Percentiles rank a stretch among this genome's conserved stretches.
Conservation (phyloP, 164 flowering plant genomes). For the Kalanchoe fedtschenkoi region DNA sequence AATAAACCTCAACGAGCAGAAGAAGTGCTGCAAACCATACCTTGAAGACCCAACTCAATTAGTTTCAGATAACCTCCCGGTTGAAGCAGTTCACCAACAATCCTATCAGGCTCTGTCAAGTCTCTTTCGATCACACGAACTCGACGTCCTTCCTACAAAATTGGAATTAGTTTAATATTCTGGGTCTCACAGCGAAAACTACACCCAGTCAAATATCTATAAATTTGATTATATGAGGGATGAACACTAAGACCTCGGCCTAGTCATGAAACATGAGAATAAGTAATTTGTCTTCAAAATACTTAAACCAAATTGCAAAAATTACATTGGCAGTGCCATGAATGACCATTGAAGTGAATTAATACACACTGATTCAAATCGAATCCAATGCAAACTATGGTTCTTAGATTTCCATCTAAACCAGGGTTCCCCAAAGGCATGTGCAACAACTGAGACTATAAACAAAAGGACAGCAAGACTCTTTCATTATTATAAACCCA, state of each 20-base stretch:
- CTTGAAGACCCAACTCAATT: slow-evolving; percentile 7
- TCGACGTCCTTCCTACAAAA: slow-evolving; percentile 3
- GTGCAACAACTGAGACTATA: background rate
- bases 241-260: background rate
- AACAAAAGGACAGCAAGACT: background rate
- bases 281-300: no score
- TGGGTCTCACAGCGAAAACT: background rate
- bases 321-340: no score
- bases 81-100: slow-evolving; percentile 7
- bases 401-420: background rate
- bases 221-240: background rate
- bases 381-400: no score
- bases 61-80: slow-evolving; percentile 8
- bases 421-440: background rate
- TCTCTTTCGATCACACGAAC: slow-evolving; percentile 8
- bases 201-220: background rate
- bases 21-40: background rate
- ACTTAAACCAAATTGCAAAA: no score
- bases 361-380: no score
- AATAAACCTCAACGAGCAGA: background rate
- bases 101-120: slow-evolving; percentile 8
- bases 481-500: background rate
- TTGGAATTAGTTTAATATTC: background rate
- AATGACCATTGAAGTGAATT: no score
- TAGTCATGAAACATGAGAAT: background rate